Evolutionary conservation across 306 rosid genomes (phyloP).

Genomic region (Alnus glutinosa): DNA sequence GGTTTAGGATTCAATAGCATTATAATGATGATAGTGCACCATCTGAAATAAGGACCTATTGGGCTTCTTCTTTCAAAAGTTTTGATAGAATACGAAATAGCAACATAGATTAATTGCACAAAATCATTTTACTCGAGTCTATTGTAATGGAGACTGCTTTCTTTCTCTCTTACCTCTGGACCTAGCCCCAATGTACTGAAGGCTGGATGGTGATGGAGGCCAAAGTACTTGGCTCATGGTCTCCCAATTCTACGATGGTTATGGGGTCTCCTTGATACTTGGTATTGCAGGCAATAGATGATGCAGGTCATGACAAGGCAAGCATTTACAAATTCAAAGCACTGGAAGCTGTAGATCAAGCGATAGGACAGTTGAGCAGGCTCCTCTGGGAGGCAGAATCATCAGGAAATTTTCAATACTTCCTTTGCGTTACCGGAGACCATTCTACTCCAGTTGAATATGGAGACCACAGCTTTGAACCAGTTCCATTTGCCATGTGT

Average conservation of each 20-base stretch:
- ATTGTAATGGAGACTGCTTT: not conserved
- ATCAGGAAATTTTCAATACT: constrained; percentile 59
- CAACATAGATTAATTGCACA: not conserved
- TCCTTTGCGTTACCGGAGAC: constrained; percentile 83
- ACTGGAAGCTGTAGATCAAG: constrained; percentile 85
- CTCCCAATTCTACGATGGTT: constrained; percentile 6
- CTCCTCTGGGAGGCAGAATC: constrained; percentile 89
- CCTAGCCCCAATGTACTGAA: not conserved
- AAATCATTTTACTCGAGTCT: not conserved
- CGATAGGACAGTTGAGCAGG: constrained; percentile 81
- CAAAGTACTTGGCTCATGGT: not conserved
- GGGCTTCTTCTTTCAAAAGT: not conserved
- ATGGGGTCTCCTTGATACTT: constrained; percentile 19
- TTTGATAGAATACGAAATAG: not conserved
- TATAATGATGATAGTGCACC: not conserved
- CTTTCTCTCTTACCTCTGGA: constrained; percentile 7
- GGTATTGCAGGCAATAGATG: constrained; percentile 85
- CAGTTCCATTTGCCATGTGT: constrained; percentile 82
- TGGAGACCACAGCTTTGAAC: constrained; percentile 98
- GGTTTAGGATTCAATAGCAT: constrained; percentile 6
- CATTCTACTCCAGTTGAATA: constrained; percentile 98
- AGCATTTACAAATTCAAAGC: constrained; percentile 77
- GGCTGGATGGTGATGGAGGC: constrained; percentile 3
- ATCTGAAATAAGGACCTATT: not conserved
- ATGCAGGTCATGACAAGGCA: constrained; percentile 95